Evolutionary conservation across 805 yeast genomes (phyloP), one percentile per base, ranked within the genome.

Genomic region (Suhomyces kilbournensis): DNA sequence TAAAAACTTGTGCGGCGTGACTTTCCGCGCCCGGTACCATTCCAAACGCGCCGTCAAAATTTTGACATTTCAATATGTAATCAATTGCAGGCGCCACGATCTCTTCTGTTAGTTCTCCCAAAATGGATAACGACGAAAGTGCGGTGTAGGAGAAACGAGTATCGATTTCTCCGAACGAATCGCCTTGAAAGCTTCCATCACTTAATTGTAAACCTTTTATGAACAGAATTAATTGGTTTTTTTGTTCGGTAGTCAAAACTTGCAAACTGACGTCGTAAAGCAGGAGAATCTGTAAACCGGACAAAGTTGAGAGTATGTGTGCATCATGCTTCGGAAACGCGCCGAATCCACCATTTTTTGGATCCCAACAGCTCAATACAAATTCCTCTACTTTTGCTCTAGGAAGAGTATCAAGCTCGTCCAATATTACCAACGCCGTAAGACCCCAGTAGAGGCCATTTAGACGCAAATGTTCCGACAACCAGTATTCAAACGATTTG

Each of bases 391-490:
- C 82, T 6, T 86, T 88, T 1, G 76, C 70, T 49, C 76, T 74
- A n/a, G 84, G 76, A 52, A 93, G 79, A 0, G 83, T 80, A 25
- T 80, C 79, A 32, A 77, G 69, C 2, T 26, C 25, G 25, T 79
- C 75, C 68, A 93, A 64, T 1, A 86, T 68, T 47, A 80, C 80
- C 30, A 92, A 68, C 0, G 97, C 90, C 15, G 88, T 86, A 2
- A 90, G 73, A 0, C 97, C 98, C 99, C 99, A 94, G 66, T 94
- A 94, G 0, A 94, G 77, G 1, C 98, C 99, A 61, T 89, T 90
- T 77, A 94, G 69, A 30, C 97, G 78, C 47, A 94, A 74, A 66
- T 94, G 98, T 62, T 94, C 98, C 9, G 90, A 82, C 48, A 92
- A 69, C 94, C 96, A 90, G 69, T 90, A 92, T 60, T 87, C 91